phyloP scores from a whole-genome alignment of 768 basidiomycete genomes.

The Xerocomellus chrysenteron region DNA sequence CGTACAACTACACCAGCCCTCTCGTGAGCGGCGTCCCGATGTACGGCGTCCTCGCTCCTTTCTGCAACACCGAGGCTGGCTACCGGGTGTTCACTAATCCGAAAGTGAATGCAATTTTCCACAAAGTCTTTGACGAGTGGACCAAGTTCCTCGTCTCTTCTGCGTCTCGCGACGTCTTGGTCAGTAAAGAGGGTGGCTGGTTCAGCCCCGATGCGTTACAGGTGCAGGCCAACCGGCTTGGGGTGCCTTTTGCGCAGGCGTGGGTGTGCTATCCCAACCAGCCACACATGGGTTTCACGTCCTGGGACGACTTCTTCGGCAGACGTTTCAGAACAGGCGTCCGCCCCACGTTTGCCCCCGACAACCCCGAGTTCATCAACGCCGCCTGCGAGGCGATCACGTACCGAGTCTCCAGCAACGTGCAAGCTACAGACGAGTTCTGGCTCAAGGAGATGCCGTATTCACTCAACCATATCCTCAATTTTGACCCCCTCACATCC shows the following conservation, averaged over 20 bases:
- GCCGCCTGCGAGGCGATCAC: constrained; percentile 55
- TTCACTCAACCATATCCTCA: constrained; percentile 56
- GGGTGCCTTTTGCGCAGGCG: constrained; percentile 36
- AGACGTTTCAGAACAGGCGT: constrained; percentile 38
- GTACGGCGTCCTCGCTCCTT: constrained; percentile 23
- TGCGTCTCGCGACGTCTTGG: constrained; percentile 44
- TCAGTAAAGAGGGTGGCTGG: constrained; percentile 43
- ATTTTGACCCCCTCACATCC: constrained; percentile 37
- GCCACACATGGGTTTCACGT: constrained; percentile 44
- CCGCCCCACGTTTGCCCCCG: constrained; percentile 38
- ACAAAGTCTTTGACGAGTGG: constrained; percentile 52
- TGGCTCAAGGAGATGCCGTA: constrained; percentile 65
- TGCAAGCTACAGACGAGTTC: constrained; percentile 46
- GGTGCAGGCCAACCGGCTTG: constrained; percentile 10
- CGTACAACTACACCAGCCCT: constrained; percentile 17
- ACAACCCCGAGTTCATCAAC: constrained; percentile 38
- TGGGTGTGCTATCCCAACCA: constrained; percentile 43
- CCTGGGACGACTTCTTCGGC: constrained; percentile 60
- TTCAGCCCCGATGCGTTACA: constrained; percentile 38
- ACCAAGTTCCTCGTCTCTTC: constrained; percentile 43
- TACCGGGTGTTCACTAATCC: constrained; percentile 29
- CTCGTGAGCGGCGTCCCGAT: constrained; percentile 25
- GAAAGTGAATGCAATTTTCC: constrained; percentile 45
- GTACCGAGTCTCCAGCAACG: constrained; percentile 40
- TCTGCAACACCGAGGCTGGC: constrained; percentile 23